phyloP scores from a whole-genome alignment of 306 rosid genomes.

The Quercus gilva region DNA sequence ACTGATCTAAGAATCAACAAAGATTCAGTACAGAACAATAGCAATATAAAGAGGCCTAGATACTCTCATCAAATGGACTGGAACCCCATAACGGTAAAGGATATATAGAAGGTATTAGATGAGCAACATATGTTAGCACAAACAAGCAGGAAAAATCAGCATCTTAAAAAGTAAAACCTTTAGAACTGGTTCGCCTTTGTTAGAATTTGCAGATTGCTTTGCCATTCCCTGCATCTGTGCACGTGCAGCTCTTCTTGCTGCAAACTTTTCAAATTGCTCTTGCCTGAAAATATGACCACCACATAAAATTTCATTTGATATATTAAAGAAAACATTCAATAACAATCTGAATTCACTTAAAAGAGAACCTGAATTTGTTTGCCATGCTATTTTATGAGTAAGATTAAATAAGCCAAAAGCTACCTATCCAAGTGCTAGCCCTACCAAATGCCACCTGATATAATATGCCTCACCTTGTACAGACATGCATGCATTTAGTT shows the following conservation, averaged over 20 bases:
- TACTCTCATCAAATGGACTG: not conserved
- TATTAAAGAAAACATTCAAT: not conserved
- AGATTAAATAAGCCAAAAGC: not conserved
- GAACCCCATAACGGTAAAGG: not conserved
- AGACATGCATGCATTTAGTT: not conserved
- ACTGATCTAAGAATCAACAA: constrained; percentile 10
- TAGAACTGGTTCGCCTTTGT: constrained; percentile 65
- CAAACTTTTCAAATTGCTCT: constrained; percentile 74
- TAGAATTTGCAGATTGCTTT: constrained; percentile 63
- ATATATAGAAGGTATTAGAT: not conserved
- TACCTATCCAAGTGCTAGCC: not conserved
- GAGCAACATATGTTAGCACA: constrained; percentile 15
- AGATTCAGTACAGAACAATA: not conserved
- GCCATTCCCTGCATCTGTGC: constrained; percentile 65
- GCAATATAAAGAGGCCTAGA: not conserved
- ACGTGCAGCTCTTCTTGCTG: constrained; percentile 86
- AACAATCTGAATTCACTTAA: not conserved
- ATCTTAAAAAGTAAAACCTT: constrained; percentile 42
- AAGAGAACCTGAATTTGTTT: not conserved
- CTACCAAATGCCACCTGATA: not conserved
- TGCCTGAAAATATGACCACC: constrained; percentile 55
- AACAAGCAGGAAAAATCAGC: constrained; percentile 14
- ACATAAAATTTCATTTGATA: no score
- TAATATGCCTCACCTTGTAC: not conserved
- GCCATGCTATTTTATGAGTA: not conserved